phyloP scores from a whole-genome alignment of 768 basidiomycete species.

The Tubosaeta sp. region DNA sequence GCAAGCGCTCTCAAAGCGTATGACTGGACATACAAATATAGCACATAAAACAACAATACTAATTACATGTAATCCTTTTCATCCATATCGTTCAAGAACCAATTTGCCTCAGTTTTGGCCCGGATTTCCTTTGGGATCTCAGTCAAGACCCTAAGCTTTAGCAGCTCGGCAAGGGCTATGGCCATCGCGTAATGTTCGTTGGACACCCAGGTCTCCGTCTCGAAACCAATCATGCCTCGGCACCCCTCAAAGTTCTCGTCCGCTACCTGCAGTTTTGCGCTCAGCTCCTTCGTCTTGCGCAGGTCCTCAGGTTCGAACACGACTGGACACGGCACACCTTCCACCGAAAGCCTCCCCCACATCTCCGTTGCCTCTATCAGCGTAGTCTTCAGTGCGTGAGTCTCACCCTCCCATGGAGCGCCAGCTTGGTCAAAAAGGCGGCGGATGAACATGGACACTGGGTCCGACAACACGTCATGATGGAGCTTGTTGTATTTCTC shows the following conservation, averaged over 20 bases:
- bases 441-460: background rate
- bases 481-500: too few species aligned
- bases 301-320: background rate
- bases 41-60: too few species aligned
- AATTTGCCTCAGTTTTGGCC: background rate
- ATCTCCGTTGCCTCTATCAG: background rate
- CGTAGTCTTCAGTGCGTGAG: background rate
- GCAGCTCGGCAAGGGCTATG: background rate
- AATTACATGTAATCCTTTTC: background rate
- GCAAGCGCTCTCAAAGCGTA: background rate
- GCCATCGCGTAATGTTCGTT: background rate
- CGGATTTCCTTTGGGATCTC: background rate
- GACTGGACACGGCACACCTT: background rate
- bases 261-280: background rate
- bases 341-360: background rate
- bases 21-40: too few species aligned
- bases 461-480: too few species aligned
- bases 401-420: slow-evolving; percentile 2
- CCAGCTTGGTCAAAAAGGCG: background rate
- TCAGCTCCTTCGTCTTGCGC: background rate
- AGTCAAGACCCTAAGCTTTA: background rate
- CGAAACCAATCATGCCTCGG: background rate
- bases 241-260: background rate
- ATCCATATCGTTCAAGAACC: background rate
- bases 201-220: slow-evolving; percentile 1